phyloP scores from a whole-genome alignment of 2,329 filamentous ascomycete genomes.

The Aspergillus fischeri region DNA sequence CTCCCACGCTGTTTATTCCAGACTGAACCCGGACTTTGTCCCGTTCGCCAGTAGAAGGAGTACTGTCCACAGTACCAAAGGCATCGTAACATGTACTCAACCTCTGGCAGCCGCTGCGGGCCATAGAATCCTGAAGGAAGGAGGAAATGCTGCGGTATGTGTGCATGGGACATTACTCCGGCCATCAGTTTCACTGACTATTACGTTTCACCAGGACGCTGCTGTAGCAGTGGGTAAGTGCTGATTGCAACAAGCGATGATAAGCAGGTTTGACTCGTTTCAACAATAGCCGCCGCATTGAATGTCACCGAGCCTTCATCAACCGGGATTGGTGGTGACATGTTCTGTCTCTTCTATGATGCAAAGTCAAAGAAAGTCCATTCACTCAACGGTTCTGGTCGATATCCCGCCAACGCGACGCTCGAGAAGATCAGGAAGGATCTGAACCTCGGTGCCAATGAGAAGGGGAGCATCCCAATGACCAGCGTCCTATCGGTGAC shows the following conservation, averaged over 20 bases:
- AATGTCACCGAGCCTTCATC: slow-evolving; percentile 92
- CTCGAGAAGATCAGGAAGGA: slow-evolving; percentile 67
- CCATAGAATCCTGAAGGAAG: slow-evolving; percentile 74
- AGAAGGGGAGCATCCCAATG: slow-evolving; percentile 63
- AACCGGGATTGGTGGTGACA: slow-evolving; percentile 93
- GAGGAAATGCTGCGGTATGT: slow-evolving; percentile 88
- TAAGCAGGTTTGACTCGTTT: slow-evolving; percentile 7
- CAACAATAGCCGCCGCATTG: slow-evolving; percentile 67
- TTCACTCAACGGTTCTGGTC: slow-evolving; percentile 90
- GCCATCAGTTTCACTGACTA: neutral
- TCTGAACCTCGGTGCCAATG: slow-evolving; percentile 60
- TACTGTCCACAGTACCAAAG: slow-evolving; percentile 87
- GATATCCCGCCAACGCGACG: slow-evolving; percentile 65
- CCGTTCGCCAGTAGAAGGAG: slow-evolving; percentile 68
- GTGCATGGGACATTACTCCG: neutral
- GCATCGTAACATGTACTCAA: slow-evolving; percentile 86
- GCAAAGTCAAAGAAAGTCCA: slow-evolving; percentile 75
- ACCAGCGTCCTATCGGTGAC: slow-evolving; percentile 76
- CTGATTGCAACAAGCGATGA: neutral
- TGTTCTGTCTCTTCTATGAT: slow-evolving; percentile 93
- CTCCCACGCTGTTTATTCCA: slow-evolving; percentile 48
- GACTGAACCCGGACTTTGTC: slow-evolving; percentile 41
- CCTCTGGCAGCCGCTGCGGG: slow-evolving; percentile 86
- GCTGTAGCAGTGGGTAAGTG: slow-evolving; percentile 79
- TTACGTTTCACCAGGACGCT: slow-evolving; percentile 63